A percentile compares a stretch with the other conserved stretches of the same genome.
Conservation (phyloP, 2,329 filamentous ascomycete genomes). For the Botrytis elliptica region DNA sequence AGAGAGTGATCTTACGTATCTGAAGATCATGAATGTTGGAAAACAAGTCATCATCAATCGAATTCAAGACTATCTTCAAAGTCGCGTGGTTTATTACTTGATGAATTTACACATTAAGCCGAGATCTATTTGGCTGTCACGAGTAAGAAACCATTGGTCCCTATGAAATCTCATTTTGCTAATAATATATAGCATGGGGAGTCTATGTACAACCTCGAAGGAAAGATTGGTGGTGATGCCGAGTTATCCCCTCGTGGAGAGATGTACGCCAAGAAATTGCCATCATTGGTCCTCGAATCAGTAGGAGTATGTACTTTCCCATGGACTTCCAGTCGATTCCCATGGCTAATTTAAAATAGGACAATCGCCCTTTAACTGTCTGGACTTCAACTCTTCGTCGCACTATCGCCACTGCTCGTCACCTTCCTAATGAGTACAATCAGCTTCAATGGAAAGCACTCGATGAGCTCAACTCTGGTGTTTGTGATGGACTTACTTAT, state of each 20-base stretch:
- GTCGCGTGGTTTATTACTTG: conserved; percentile 93
- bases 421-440: conserved; percentile 78
- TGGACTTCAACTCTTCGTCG: conserved; percentile 77
- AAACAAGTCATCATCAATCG: conserved; percentile 97
- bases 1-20: conserved; percentile 85
- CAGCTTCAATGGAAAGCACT: conserved; percentile 98
- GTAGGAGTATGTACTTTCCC: conserved; percentile 67
- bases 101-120: conserved; percentile 99
- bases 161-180: conserved; percentile 22
- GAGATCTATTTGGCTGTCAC: conserved; percentile 91
- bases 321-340: conserved; percentile 3
- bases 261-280: conserved; percentile 80
- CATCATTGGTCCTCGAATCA: conserved; percentile 79
- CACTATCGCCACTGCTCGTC: conserved; percentile 87
- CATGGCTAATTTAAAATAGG: conserved; percentile 42
- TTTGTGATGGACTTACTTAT: conserved; percentile 87
- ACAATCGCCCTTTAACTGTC: conserved; percentile 60
- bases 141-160: conserved; percentile 55
- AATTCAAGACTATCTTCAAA: conserved; percentile 95
- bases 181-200: conserved; percentile 72
- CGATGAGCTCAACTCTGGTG: conserved; percentile 93
- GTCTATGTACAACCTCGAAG: conserved; percentile 85
- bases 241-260: conserved; percentile 82
- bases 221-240: conserved; percentile 90
- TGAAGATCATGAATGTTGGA: conserved; percentile 96